A percentile compares a stretch with the other conserved stretches of the same genome.
These are phyloP conservation scores for Clathrus columnatus DNA, from an alignment of 768 basidiomycete genomes.

Conservation along the genomic window DNA sequence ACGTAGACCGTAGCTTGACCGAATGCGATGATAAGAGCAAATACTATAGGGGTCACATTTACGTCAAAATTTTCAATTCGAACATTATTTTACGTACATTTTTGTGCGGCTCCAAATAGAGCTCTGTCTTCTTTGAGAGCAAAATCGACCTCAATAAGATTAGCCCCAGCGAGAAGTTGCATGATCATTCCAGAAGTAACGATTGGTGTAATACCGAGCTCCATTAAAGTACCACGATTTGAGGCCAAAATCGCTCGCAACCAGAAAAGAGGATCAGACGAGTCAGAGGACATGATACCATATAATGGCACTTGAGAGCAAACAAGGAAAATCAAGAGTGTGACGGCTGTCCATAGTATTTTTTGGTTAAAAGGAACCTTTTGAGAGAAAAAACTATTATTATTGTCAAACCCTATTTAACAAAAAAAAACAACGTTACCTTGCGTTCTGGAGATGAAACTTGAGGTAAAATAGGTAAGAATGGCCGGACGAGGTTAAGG, in stretches of 20 bases:
- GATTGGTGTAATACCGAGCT: conserved; percentile 96
- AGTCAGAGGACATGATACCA: conserved; percentile 99
- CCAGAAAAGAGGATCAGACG: conserved; percentile 98
- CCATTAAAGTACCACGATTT: conserved; percentile 98
- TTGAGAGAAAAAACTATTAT: neutral
- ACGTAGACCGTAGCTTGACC: conserved; percentile 98
- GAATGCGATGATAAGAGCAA: conserved; percentile 92
- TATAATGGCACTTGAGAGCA: conserved; percentile 99
- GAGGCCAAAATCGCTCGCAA: conserved; percentile 99
- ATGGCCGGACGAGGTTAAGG: conserved; percentile 95
- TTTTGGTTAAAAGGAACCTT: conserved; percentile 99
- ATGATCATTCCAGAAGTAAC: conserved; percentile 99
- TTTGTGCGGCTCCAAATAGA: conserved; percentile 92
- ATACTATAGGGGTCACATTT: conserved; percentile 45
- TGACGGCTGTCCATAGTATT: conserved; percentile 97
- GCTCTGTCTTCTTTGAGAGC: conserved; percentile 94
- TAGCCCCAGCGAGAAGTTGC: conserved; percentile 97
- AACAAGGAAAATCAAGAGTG: conserved; percentile 97
- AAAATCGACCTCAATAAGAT: conserved; percentile 96
- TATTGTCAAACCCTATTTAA: conserved; percentile 7
- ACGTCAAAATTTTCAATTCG: neutral
- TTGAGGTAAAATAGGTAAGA: conserved; percentile 93
- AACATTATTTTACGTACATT: conserved; percentile 50
- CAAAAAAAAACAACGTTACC: conserved; percentile 34
- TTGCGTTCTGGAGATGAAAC: conserved; percentile 97